Percentiles rank a stretch among this genome's conserved stretches.
phyloP scores from a whole-genome alignment of 2,329 filamentous ascomycete species.

The Diaporthe citrichinensis region DNA sequence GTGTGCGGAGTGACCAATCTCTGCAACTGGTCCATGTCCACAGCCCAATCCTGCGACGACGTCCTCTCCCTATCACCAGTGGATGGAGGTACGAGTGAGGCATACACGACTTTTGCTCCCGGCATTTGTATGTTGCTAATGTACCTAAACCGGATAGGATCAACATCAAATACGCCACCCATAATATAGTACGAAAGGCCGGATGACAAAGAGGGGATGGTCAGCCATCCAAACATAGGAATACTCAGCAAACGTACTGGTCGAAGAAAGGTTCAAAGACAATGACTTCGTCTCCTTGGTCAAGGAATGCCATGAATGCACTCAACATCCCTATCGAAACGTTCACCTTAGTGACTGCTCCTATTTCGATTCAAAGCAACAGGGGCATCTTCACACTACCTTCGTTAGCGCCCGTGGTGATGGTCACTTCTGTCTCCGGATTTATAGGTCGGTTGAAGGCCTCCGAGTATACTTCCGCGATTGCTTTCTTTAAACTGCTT shows the following conservation, averaged over 20 bases:
- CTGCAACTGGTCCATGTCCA: conserved; percentile 1
- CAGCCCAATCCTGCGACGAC: neutral
- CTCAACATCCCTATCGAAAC: conserved; percentile 1
- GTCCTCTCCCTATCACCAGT: neutral
- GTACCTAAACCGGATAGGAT: neutral
- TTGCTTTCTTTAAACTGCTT: neutral
- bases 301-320: conserved; percentile 95
- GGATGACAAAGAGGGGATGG: neutral
- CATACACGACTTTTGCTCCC: neutral
- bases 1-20: neutral
- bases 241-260: neutral
- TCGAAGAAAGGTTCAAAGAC: conserved; percentile 89
- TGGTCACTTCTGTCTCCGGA: conserved; percentile 3
- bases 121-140: conserved; percentile 8
- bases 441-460: neutral
- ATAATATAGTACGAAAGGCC: neutral
- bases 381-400: neutral
- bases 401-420: conserved; percentile 16
- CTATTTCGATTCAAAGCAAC: neutral
- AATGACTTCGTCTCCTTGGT: conserved; percentile 94
- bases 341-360: neutral
- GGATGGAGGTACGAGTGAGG: neutral
- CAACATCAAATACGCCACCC: neutral
- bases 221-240: neutral
- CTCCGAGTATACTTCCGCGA: neutral